These are phyloP conservation scores for Paulownia fortunei DNA, from an alignment of 257 asterid species.

Conservation along the genomic window DNA sequence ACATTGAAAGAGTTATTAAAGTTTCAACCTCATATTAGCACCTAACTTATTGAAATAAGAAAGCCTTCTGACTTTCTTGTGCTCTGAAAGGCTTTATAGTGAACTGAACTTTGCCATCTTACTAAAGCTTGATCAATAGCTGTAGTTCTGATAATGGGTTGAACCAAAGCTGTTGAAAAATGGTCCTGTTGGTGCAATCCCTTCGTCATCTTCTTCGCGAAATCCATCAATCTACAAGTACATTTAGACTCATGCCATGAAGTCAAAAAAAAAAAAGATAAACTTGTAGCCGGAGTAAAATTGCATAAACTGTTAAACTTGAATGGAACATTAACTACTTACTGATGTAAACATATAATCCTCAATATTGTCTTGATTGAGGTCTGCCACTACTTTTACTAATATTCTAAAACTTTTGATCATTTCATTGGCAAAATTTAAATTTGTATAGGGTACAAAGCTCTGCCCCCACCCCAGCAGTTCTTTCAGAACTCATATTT, in stretches of 20 bases:
- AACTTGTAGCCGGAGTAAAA: too few species aligned
- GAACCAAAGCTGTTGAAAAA: constrained; percentile 50
- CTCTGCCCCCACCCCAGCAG: not conserved
- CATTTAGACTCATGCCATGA: not conserved
- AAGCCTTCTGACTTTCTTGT: constrained; percentile 15
- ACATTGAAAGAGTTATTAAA: constrained; percentile 19
- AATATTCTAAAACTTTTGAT: too few species aligned
- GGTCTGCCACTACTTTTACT: too few species aligned
- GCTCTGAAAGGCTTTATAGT: too few species aligned
- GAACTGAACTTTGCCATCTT: not conserved
- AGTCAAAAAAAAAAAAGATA: too few species aligned
- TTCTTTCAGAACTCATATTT: not conserved
- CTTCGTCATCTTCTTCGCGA: constrained; percentile 58
- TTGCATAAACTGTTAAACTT: not conserved
- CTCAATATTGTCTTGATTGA: not conserved
- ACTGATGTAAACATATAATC: not conserved
- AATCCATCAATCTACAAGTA: constrained; percentile 56
- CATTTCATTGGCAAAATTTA: constrained; percentile 22
- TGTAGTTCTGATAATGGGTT: constrained; percentile 47
- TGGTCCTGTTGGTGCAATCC: constrained; percentile 36
- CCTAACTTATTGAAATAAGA: constrained; percentile 36
- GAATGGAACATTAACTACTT: not conserved
- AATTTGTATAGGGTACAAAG: not conserved
- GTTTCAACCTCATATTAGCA: constrained; percentile 30
- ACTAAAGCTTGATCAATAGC: constrained; percentile 33